A percentile compares a stretch with the other conserved stretches of the same genome.
Conservation (phyloP, 345 rosid species). For the Moricandia moricandioides region DNA sequence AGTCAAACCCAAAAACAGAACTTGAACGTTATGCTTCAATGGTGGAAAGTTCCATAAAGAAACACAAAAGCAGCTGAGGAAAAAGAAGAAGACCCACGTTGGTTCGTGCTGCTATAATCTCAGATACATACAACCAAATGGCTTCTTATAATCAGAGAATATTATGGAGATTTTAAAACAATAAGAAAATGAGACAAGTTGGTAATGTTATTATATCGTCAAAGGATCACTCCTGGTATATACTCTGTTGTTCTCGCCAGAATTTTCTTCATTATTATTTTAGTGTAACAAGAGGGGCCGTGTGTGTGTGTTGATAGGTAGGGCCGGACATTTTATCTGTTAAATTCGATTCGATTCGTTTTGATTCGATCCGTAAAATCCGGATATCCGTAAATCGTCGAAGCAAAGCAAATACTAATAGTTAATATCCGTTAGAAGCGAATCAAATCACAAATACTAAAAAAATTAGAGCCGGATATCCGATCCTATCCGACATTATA, state of each 20-base stretch:
- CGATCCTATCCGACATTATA: no score
- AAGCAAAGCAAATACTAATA: no score
- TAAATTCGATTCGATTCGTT: no score
- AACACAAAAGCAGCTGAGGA: neutral
- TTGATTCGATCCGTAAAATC: no score
- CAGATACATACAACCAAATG: conserved; percentile 18
- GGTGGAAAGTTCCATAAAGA: conserved; percentile 20
- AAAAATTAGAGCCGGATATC: no score
- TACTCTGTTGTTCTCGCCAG: conserved; percentile 29
- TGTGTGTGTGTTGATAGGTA: conserved; percentile 21
- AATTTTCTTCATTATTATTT: conserved; percentile 14
- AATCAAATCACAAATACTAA: no score
- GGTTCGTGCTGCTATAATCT: conserved; percentile 25
- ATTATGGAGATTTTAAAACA: neutral
- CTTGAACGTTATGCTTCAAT: neutral
- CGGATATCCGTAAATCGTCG: no score
- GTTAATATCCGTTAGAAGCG: no score
- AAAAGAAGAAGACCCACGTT: conserved; percentile 28
- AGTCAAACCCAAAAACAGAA: conserved; percentile 24
- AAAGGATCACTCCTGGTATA: conserved; percentile 39
- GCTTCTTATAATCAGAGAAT: conserved; percentile 33
- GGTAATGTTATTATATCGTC: conserved; percentile 20
- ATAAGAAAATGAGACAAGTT: conserved; percentile 32
- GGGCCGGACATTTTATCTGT: no score
- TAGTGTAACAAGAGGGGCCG: conserved; percentile 21